phyloP scores from a whole-genome alignment of 1,284 basidiomycete genomes.

The Tilletia setariae region DNA sequence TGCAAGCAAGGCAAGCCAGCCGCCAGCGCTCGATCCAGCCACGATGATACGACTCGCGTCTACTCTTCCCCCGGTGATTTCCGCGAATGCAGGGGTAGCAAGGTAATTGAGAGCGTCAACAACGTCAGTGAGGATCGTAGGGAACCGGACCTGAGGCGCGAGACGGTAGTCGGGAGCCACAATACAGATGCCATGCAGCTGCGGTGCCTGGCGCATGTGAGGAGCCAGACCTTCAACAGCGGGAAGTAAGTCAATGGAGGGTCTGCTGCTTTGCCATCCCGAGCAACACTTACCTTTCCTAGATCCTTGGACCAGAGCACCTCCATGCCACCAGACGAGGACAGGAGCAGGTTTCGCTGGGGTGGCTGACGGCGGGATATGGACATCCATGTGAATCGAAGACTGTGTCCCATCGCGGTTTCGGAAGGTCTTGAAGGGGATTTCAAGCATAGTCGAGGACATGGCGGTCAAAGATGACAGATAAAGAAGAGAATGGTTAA shows the following conservation, averaged over 20 bases:
- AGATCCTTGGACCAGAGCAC: slow-evolving; percentile 29
- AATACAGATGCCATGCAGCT: slow-evolving; percentile 27
- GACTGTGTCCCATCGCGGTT: not conserved
- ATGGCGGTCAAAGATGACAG: not conserved
- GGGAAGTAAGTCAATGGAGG: not conserved
- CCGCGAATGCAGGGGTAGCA: not conserved
- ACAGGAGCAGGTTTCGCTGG: not conserved
- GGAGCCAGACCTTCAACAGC: slow-evolving; percentile 25
- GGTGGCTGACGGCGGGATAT: not conserved
- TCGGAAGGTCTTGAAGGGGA: no score
- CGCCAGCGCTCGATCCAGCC: slow-evolving; percentile 35
- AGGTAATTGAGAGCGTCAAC: not conserved
- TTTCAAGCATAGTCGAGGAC: not conserved
- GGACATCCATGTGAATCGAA: not conserved
- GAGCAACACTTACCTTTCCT: slow-evolving; percentile 1
- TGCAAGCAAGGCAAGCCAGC: slow-evolving; percentile 36
- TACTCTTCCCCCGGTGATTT: not conserved
- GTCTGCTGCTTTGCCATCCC: not conserved
- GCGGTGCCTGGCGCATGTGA: slow-evolving; percentile 30
- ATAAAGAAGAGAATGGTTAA: not conserved
- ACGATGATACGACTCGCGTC: slow-evolving; percentile 14
- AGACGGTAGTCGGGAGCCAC: slow-evolving; percentile 40
- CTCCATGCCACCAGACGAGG: slow-evolving; percentile 44
- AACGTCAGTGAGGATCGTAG: slow-evolving; percentile 34
- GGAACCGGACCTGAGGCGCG: slow-evolving; percentile 37